Evolutionary conservation across 108 stramenopile genomes (phyloP), one percentile per base, ranked within the genome.

Genomic region (Pseudonitzschia multiseries): DNA sequence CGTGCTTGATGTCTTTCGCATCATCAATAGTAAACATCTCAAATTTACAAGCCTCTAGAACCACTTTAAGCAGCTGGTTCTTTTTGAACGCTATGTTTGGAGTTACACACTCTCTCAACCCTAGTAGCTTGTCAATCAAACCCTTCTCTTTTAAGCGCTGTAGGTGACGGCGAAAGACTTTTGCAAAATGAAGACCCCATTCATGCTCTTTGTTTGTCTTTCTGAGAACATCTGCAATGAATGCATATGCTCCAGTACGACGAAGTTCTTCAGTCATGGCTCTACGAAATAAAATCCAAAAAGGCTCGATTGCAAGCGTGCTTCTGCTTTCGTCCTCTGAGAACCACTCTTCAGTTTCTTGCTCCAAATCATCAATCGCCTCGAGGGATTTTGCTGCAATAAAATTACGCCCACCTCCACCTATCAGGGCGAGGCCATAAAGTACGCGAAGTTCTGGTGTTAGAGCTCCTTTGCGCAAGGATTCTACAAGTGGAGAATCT

Each of bases 381-480:
- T 87, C 86, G 0, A 94, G 53, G 57, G 72, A 84, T 51, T 85
- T 91, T 21, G 82, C 51, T 15, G 89, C 93, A 27, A 90, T 46
- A 74, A 79, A 90, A 48, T 89, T 80, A 53, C 81, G 71, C 18
- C 84, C 86, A 33, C 91, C 91, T 62, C 81, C 78, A n/a, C 81
- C 86, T 24, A 89, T 69, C 18, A 92, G 79, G 65, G 85, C 82
- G 2, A 90, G 31, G 2, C 81, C 79, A 65, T 80, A 80, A 31
- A 94, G 74, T 0, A 90, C 81, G 31, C 79, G 70, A 8, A 94
- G 57, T 57, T 90, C 86, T 27, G 87, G 77, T 24, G 93, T 89
- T 12, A 94, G 74, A 65, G 79, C 70, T 2, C 88, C 88, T n/a
- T 70, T 69, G 56, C 84, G 59, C 21, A 93, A 54, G 6, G 76